phyloP scores from a whole-genome alignment of 2,329 filamentous ascomycete genomes.

The Taxawa tesnikishii region DNA sequence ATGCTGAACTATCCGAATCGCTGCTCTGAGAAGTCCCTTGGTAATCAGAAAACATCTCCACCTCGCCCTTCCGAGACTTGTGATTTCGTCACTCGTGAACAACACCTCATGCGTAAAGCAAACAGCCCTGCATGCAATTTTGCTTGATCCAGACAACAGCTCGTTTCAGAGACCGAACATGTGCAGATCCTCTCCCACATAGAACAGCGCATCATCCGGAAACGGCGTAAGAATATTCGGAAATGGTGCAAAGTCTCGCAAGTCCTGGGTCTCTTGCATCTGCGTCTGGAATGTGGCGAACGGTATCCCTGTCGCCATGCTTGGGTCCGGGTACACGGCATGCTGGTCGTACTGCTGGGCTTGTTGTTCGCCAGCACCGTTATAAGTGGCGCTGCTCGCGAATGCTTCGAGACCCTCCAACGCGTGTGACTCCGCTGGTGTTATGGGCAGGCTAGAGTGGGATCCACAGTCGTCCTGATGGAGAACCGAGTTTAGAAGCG shows the following conservation, averaged over 20 bases:
- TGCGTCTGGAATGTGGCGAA: conserved; percentile 2
- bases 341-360: background rate
- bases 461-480: no score
- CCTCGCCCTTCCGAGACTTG: no score
- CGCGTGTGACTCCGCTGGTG: background rate
- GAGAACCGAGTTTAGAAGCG: background rate
- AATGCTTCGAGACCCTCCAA: background rate
- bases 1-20: no score
- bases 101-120: no score
- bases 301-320: background rate
- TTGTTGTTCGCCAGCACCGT: background rate
- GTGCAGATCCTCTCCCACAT: conserved; percentile 6
- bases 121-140: no score
- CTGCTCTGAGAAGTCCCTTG: no score
- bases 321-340: conserved; percentile 1
- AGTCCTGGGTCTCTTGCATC: background rate
- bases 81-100: no score
- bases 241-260: background rate
- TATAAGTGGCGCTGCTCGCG: no score
- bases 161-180: conserved; percentile 8
- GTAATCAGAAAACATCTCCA: no score
- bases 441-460: background rate
- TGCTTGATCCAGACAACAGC: no score
- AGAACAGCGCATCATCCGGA: conserved; percentile 5
- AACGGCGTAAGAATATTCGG: background rate